Conservation (phyloP, 2,329 filamentous ascomycete genomes). For the Fusarium liriodendri region DNA sequence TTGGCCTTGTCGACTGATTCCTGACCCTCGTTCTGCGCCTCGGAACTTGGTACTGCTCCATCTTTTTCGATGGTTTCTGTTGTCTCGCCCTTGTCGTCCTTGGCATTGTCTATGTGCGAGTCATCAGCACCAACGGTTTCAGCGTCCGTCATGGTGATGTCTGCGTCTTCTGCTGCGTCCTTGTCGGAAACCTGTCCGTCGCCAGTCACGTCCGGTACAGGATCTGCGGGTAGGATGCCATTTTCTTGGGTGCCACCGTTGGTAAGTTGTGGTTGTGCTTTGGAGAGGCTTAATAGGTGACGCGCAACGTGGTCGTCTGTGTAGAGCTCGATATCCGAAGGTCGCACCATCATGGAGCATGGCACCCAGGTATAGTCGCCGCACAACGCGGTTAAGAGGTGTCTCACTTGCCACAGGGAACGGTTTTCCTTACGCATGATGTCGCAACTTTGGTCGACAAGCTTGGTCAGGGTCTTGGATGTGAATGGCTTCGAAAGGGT, state of each 20-base stretch:
- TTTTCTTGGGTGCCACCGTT: constrained; percentile 42
- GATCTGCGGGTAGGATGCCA: constrained; percentile 5
- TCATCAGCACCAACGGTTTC: constrained; percentile 36
- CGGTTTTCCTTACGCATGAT: constrained; percentile 81
- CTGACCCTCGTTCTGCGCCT: constrained; percentile 23
- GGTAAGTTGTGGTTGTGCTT: constrained; percentile 29
- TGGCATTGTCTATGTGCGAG: constrained; percentile 23
- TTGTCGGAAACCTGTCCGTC: constrained; percentile 18
- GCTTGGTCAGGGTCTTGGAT: constrained; percentile 77
- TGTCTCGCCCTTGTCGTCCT: constrained; percentile 13
- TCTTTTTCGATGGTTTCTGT: constrained; percentile 18
- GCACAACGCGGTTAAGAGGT: constrained; percentile 77
- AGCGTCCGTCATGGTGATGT: constrained; percentile 48
- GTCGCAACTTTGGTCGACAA: constrained; percentile 75
- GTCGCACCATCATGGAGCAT: constrained; percentile 67
- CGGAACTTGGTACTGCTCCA: background rate
- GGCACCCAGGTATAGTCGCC: constrained; percentile 79
- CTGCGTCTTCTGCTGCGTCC: constrained; percentile 35
- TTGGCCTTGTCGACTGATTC: background rate
- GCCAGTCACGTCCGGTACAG: constrained; percentile 3
- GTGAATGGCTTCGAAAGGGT: constrained; percentile 80
- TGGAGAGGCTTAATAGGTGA: constrained; percentile 48
- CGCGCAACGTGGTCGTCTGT: constrained; percentile 58
- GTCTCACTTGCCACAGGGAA: constrained; percentile 79
- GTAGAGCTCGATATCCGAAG: constrained; percentile 67